Base-by-base conservation (phyloP, 2,329 filamentous ascomycete genomes). In the Dactylellina drechsleri region DNA sequence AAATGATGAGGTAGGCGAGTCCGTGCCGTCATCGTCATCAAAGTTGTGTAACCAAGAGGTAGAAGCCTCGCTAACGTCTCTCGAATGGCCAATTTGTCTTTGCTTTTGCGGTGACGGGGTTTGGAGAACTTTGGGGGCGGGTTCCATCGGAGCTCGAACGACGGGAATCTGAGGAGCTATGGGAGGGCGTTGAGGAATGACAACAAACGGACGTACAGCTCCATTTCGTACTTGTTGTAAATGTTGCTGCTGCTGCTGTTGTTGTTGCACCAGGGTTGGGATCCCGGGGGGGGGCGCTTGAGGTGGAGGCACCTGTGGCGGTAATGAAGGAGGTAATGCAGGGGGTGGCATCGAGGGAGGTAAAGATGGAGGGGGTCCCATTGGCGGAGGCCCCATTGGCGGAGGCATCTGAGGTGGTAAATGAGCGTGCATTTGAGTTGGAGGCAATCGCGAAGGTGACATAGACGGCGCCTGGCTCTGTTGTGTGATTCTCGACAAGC, bases 11-110 rank as follows among this genome's bases (percentile, higher is more conserved):
- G 90, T 89, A 57, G 91, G 86, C 0, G 93, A 96, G 2, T 89
- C 89, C 0, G 93, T 97, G 16, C 88, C 90, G 41, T 90, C 92
- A 20, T 93, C 97, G 79, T 97, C 93, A 80, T 96, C 92, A 67
- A 96, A 95, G 0, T 92, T 94, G 80, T 97, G 92, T n/a, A 97
- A 83, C 93, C 93, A 97, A 0, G 93, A 96, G 61, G 91, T 92
- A 3, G 91, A 92, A 80, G 93, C 92, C 76, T 90, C 89, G 79
- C 92, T 94, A 10, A 77, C 77, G 54, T 79, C 77, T 15, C 79
- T 77, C n/a, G 79, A 79, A 71, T 79, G 79, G 2, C 70, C 71
- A 47, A 76, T 66, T n/a, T 70, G 15, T 28, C 59, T 58, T 45
- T 75, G 71, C 47, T 68, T 75, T 64, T 75, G 64, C 15, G 71